These are phyloP conservation scores for Penicillium roqueforti DNA, from an alignment of 495 filamentous ascomycete genomes.

Conservation along the genomic window DNA sequence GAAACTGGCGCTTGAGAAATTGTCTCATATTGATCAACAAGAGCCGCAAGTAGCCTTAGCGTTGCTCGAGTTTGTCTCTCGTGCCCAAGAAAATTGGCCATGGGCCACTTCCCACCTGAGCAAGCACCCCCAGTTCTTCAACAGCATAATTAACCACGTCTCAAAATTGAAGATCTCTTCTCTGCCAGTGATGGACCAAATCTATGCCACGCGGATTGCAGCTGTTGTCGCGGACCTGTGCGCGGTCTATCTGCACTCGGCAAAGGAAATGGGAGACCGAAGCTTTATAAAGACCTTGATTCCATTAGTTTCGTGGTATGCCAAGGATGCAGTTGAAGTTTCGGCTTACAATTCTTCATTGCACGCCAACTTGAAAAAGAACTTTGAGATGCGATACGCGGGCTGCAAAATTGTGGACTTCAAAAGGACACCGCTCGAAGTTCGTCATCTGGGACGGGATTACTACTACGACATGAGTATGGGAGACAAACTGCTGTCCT, in stretches of 20 bases:
- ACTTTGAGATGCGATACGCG: conserved; percentile 72
- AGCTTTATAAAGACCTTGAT: conserved; percentile 64
- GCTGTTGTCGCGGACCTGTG: conserved; percentile 81
- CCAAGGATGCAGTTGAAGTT: conserved; percentile 66
- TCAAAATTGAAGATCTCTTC: conserved; percentile 53
- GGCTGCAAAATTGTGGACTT: conserved; percentile 68
- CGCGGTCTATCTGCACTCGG: conserved; percentile 83
- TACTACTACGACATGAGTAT: conserved; percentile 80
- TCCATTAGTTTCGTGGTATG: conserved; percentile 69
- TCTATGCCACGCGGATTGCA: conserved; percentile 65
- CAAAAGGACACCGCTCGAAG: conserved; percentile 64
- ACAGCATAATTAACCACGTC: conserved; percentile 62
- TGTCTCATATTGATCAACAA: conserved; percentile 63
- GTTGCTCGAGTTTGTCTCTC: conserved; percentile 79
- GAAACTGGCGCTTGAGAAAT: conserved; percentile 65
- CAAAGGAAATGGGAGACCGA: conserved; percentile 65
- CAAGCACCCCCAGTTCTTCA: conserved; percentile 68
- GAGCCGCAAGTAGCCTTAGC: conserved; percentile 60
- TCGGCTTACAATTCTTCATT: conserved; percentile 79
- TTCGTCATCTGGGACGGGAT: conserved; percentile 58
- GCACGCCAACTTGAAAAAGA: conserved; percentile 77
- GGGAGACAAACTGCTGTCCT: conserved; percentile 67
- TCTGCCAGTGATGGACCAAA: conserved; percentile 38
- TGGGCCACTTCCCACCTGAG: conserved; percentile 78
- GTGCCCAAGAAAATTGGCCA: conserved; percentile 86